Evolutionary conservation across 2,329 filamentous ascomycete genomes (phyloP), one percentile per base, ranked within the genome.

Genomic region (Botryotinia globosa): DNA sequence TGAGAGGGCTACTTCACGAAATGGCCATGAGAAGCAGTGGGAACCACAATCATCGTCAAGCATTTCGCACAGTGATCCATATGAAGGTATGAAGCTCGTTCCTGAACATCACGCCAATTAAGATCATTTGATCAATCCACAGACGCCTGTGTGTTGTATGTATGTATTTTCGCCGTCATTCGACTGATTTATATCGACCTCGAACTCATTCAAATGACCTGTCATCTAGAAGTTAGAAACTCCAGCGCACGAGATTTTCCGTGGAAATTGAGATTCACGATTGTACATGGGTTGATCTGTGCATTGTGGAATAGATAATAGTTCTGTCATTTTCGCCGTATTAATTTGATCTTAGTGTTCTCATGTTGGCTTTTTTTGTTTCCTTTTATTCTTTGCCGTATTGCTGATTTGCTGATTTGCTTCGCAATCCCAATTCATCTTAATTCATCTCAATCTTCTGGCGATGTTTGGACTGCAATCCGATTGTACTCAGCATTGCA

Each of bases 71-170:
- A 72, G 71, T 22, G 73, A 76, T 68, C 73, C 72, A 4, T 77
- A 78, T 59, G 72, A 76, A 39, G 75, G 75, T 20, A 66, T 76
- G 71, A 77, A 76, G 72, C 74, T 76, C 73, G 75, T 78, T 58
- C 76, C 75, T 29, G 77, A 77, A 12, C 39, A 45, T 25, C 76
- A 76, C 61, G 64, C 54, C 4, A 73, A 72, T 34, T 71, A 22
- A 71, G 42, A 29, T 25, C 29, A n/a, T 44, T 37, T 32, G 10
- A 56, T 25, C 54, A 61, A 25, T 45, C 25, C n/a, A 8, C n/a
- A 69, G 14, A 10, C 39, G 25, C 34, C 12, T 20, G 25, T 37
- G 32, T 29, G 25, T 48, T 29, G 18, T 64, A 29, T 44, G 7
- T 34, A 34, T 54, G 25, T 44, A n/a, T 32, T 22, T 39, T 56